These are phyloP conservation scores for Sanguinoderma infundibulare DNA, from an alignment of 1,284 basidiomycete species.

Conservation along the genomic window DNA sequence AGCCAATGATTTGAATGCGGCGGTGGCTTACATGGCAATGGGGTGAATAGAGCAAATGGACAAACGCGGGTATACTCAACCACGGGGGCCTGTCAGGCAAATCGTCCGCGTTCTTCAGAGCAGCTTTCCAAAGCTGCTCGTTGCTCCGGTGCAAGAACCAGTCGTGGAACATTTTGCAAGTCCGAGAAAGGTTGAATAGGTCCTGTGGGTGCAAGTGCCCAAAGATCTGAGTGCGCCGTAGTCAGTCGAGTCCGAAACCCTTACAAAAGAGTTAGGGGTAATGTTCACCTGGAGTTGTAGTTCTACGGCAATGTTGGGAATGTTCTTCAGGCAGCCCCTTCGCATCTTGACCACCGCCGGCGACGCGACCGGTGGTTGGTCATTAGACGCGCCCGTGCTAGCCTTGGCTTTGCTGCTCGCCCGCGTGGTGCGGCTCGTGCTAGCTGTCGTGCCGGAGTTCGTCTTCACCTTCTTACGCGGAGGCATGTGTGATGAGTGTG, in stretches of 20 bases:
- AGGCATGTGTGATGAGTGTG: not conserved
- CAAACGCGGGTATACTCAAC: slow-evolving; percentile 17
- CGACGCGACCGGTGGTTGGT: not conserved
- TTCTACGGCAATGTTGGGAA: slow-evolving; percentile 5
- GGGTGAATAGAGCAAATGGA: slow-evolving; percentile 11
- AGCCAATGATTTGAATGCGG: not conserved
- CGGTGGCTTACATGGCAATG: slow-evolving; percentile 15
- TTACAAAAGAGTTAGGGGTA: not conserved
- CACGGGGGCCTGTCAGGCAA: slow-evolving; percentile 19
- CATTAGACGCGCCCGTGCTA: not conserved
- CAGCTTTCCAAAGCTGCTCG: slow-evolving; percentile 14
- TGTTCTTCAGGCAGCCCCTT: slow-evolving; percentile 1
- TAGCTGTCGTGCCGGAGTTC: not conserved
- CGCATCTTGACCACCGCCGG: not conserved
- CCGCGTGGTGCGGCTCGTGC: not conserved
- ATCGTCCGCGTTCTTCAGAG: slow-evolving; percentile 7
- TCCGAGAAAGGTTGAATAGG: slow-evolving; percentile 5
- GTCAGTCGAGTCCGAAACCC: not conserved
- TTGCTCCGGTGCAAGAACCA: slow-evolving; percentile 10
- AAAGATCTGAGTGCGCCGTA: not conserved
- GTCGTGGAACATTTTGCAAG: not conserved
- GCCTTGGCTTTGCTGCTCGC: not conserved
- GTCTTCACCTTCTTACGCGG: not conserved
- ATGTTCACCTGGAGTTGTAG: slow-evolving; percentile 4
- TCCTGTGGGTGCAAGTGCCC: slow-evolving; percentile 6